Evolutionary conservation across 495 filamentous ascomycete species (phyloP), one percentile per base, ranked within the genome.

Genomic region (Delitschia confertaspora): DNA sequence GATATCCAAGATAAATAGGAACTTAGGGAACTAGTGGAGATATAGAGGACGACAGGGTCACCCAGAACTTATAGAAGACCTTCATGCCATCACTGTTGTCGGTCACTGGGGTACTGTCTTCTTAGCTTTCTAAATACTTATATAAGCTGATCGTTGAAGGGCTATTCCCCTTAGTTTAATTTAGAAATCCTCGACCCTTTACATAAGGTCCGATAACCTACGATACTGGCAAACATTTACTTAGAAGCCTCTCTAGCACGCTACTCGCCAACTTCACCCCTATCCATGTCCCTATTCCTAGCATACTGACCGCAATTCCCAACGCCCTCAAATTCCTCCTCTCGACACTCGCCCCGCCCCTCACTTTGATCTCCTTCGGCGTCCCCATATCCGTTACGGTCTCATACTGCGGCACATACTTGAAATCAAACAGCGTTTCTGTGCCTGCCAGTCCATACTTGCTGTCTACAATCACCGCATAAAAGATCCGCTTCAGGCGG

Each of bases 401-500:
- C 9, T 53, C 48, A 33, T 61, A 59, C 41, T 73, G 68, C 1
- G 82, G 80, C 5, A 83, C 61, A 56, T 80, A 82, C 56, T 81
- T 76, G 60, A 83, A 79, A 14, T 76, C 72, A 46, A 80, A 82
- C 27, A 59, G 54, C 1, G 69, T 70, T 55, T 75, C 73, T 17
- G 66, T 50, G 5, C 65, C 65, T 11, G 47, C 51, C 18, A 84
- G 68, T 0, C 71, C 78, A 10, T 65, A 67, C 40, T 75, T 71
- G 27, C 69, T 65, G 32, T 79, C 66, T 4, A 76, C 69, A 22
- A 81, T 65, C 29, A 79, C 47, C 8, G 55, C 50, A 45, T 70
- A 77, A 46, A 79, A 75, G 9, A 70, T 45, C 39, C 53, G 68
- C 19, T 76, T 76, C n/a, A 72, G 60, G 7, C 65, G 48, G 57